These are phyloP conservation scores for Rosa hybrid DNA, from an alignment of 331 rosid genomes.

Conservation along the genomic window DNA sequence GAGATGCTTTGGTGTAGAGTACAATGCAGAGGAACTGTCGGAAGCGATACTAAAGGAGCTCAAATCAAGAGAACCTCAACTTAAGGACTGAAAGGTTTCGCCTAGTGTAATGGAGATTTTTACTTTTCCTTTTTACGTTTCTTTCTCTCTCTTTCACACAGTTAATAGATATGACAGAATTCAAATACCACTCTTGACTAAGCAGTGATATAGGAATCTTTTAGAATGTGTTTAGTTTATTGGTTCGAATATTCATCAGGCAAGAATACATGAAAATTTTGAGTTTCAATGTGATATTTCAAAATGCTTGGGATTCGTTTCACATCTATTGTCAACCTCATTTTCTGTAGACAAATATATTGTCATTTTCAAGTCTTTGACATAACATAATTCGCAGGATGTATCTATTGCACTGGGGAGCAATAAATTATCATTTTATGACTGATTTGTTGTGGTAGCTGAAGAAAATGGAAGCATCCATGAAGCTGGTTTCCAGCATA, in stretches of 20 bases:
- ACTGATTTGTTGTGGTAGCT: not conserved
- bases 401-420: not conserved
- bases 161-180: slow-evolving; percentile 7
- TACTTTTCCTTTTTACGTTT: not conserved
- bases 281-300: not conserved
- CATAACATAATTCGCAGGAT: not conserved
- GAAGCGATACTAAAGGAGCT: slow-evolving; percentile 60
- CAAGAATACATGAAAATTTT: not conserved
- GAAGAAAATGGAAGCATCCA: not conserved
- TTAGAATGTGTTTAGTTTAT: not conserved
- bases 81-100: slow-evolving; percentile 30
- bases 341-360: not conserved
- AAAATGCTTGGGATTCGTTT: not conserved
- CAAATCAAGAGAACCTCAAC: slow-evolving; percentile 39
- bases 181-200: not conserved
- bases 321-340: not conserved
- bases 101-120: not conserved
- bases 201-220: not conserved
- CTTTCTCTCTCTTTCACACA: not conserved
- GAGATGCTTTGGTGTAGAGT: slow-evolving; percentile 86
- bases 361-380: not conserved
- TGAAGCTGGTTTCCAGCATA: not conserved
- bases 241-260: not conserved
- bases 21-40: slow-evolving; percentile 65
- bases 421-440: not conserved